A percentile compares a stretch with the other conserved stretches of the same genome.
phyloP scores from a whole-genome alignment of 495 filamentous ascomycete species.

The Penicillium diatomitis region DNA sequence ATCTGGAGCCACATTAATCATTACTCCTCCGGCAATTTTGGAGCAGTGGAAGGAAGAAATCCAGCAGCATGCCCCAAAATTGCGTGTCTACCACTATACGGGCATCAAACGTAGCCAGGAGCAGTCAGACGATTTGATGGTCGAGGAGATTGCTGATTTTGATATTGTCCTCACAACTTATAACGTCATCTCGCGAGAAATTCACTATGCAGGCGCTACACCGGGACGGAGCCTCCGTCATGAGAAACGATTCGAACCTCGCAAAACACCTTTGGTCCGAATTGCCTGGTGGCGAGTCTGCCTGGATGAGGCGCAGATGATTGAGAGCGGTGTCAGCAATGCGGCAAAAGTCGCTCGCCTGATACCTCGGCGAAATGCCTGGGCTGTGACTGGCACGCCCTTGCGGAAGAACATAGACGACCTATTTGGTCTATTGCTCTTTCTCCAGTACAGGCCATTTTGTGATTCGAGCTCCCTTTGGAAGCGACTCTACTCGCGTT shows the following conservation, averaged over 20 bases:
- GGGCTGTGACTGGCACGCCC: constrained; percentile 91
- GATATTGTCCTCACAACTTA: constrained; percentile 90
- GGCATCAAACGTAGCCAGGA: constrained; percentile 35
- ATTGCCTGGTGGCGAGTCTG: constrained; percentile 89
- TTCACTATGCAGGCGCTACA: constrained; percentile 60
- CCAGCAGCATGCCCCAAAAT: constrained; percentile 51
- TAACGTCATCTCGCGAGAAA: constrained; percentile 61
- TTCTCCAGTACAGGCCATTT: constrained; percentile 72
- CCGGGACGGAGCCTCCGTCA: constrained; percentile 60
- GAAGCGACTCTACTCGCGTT: constrained; percentile 50
- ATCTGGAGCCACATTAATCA: constrained; percentile 68
- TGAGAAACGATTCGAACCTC: constrained; percentile 54
- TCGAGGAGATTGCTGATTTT: constrained; percentile 41
- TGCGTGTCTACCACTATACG: constrained; percentile 45
- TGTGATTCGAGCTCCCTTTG: constrained; percentile 53
- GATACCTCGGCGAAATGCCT: constrained; percentile 77
- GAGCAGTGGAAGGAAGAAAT: constrained; percentile 86
- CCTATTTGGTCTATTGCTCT: constrained; percentile 61
- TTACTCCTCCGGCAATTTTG: constrained; percentile 71
- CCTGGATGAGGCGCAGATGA: constrained; percentile 93
- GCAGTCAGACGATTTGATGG: constrained; percentile 33
- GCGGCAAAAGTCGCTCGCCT: constrained; percentile 69
- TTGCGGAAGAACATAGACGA: constrained; percentile 67
- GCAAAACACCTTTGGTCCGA: constrained; percentile 64
- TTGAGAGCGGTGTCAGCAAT: constrained; percentile 77